phyloP scores from a whole-genome alignment of 2,329 filamentous ascomycete species.

The Fusarium lateritium region DNA sequence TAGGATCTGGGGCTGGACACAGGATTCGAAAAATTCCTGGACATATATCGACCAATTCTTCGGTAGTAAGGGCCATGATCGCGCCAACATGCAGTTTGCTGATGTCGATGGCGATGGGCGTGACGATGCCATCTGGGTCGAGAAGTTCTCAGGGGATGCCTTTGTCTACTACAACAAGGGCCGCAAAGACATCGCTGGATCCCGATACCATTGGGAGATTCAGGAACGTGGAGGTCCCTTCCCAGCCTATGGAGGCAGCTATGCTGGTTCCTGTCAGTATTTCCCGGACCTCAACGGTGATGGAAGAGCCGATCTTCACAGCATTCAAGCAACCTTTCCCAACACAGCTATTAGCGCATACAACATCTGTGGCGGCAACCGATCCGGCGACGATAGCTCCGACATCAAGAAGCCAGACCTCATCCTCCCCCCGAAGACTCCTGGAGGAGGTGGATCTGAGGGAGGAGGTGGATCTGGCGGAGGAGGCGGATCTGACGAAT shows the following conservation, averaged over 20 bases:
- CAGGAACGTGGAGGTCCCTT: slow-evolving; percentile 27
- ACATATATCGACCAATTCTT: slow-evolving; percentile 24
- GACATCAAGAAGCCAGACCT: background rate
- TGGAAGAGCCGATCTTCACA: background rate
- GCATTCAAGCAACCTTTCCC: background rate
- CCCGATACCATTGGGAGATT: background rate
- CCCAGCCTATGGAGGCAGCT: background rate
- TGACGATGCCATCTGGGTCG: slow-evolving; percentile 51
- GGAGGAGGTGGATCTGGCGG: too few species aligned
- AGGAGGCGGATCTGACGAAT: background rate
- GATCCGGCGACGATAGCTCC: background rate
- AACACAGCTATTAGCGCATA: slow-evolving; percentile 1
- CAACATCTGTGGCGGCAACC: background rate
- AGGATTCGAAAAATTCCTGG: slow-evolving; percentile 39
- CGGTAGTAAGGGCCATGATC: slow-evolving; percentile 41
- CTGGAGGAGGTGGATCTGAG: background rate
- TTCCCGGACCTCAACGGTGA: slow-evolving; percentile 2
- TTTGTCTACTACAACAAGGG: slow-evolving; percentile 25
- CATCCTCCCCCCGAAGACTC: background rate
- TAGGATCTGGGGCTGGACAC: slow-evolving; percentile 42
- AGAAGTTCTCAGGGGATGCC: slow-evolving; percentile 26
- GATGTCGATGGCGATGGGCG: slow-evolving; percentile 56
- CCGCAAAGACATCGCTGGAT: background rate
- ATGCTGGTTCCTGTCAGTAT: background rate
- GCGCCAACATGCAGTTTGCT: slow-evolving; percentile 55